phyloP scores from a whole-genome alignment of 2,329 filamentous ascomycete genomes.

The Pezicula radicicola region DNA sequence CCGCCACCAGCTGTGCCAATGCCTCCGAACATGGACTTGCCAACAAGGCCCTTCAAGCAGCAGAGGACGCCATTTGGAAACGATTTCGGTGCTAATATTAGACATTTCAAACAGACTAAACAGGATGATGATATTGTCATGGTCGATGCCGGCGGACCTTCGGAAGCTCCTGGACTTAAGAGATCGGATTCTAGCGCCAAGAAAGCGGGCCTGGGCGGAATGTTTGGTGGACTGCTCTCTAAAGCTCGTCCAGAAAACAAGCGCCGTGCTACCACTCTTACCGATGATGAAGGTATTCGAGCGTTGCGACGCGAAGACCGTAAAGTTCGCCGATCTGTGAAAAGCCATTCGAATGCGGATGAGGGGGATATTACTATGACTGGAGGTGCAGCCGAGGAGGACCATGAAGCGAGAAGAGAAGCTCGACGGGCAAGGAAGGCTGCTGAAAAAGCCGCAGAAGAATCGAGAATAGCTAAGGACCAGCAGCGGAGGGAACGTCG shows the following conservation, averaged over 20 bases:
- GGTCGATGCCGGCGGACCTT: conserved; percentile 48
- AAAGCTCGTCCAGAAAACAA: conserved; percentile 42
- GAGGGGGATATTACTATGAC: conserved; percentile 41
- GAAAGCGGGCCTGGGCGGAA: conserved; percentile 55
- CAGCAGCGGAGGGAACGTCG: conserved; percentile 54
- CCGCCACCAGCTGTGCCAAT: conserved; percentile 27
- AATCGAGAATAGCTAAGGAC: conserved; percentile 54
- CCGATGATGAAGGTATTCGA: conserved; percentile 44
- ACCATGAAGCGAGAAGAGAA: conserved; percentile 59
- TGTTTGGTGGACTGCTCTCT: conserved; percentile 59
- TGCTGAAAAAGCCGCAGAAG: conserved; percentile 45
- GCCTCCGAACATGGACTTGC: conserved; percentile 25
- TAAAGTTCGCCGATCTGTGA: conserved; percentile 28
- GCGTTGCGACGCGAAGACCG: conserved; percentile 29
- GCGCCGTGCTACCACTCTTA: conserved; percentile 47
- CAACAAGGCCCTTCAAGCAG: conserved; percentile 16
- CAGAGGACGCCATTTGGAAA: conserved; percentile 19
- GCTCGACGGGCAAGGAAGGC: conserved; percentile 57
- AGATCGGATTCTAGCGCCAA: conserved; percentile 61
- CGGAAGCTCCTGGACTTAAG: conserved; percentile 39
- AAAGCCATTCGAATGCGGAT: conserved; percentile 34
- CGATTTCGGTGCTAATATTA: conserved; percentile 33
- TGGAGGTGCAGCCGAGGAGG: conserved; percentile 48
- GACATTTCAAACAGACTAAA: conserved; percentile 58
- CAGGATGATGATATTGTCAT: conserved; percentile 63